phyloP scores from a whole-genome alignment of 2,329 filamentous ascomycete genomes.

The Colletotrichum sp. region DNA sequence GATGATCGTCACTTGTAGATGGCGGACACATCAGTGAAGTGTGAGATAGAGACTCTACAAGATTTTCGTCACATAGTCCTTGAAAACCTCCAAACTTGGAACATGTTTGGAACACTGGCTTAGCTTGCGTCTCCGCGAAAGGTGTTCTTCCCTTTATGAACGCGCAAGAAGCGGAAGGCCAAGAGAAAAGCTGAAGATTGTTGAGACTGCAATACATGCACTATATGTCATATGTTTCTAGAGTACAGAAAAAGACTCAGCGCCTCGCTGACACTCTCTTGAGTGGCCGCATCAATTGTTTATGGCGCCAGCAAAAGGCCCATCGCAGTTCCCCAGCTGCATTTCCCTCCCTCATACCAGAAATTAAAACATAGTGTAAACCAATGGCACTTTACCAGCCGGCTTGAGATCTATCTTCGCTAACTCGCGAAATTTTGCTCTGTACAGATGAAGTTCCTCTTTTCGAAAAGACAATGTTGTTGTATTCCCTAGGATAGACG shows the following conservation, averaged over 20 bases:
- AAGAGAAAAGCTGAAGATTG: not conserved
- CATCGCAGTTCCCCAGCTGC: not conserved
- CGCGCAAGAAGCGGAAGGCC: not conserved
- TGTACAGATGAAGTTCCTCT: not conserved
- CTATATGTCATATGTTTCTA: not conserved
- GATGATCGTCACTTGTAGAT: not conserved
- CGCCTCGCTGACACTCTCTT: not conserved
- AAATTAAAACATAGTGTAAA: not conserved
- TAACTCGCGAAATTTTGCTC: not conserved
- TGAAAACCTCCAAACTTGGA: not conserved
- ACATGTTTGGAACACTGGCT: not conserved
- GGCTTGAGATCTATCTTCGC: not conserved
- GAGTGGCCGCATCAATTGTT: not conserved
- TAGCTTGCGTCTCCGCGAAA: not conserved
- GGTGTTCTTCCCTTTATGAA: not conserved
- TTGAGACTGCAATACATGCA: not conserved
- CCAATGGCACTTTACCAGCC: not conserved
- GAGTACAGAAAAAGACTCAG: not conserved
- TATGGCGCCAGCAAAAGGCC: not conserved
- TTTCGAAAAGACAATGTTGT: not conserved
- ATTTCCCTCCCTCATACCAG: not conserved
- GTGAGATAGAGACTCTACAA: not conserved
- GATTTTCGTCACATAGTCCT: not conserved
- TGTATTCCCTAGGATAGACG: not conserved
- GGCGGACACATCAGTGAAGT: not conserved